Evolutionary conservation across 2,329 filamentous ascomycete species (phyloP), one percentile per base, ranked within the genome.

Genomic region (Aphanocladium album): DNA sequence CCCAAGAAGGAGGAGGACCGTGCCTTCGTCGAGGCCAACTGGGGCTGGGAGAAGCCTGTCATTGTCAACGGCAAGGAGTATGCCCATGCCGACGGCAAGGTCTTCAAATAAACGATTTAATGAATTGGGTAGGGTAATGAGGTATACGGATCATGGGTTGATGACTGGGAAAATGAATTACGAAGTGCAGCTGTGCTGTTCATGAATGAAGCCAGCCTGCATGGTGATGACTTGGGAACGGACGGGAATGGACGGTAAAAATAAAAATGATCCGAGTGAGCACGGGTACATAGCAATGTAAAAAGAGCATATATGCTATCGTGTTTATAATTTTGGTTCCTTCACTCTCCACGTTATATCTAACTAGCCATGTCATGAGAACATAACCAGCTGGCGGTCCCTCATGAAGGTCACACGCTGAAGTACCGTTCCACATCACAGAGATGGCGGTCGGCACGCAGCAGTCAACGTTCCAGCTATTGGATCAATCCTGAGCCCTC

Each of bases 1-100:
- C 89, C 86, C 75, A 86, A 78, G 76, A 96, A 91, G 76, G 76
- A 84, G 60, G 91, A 93, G 78, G 91, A 98, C 84, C 86, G 84
- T 74, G 88, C 89, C 75, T 93, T 90, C 75, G 82, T 99, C 73
- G 87, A 95, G 73, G 87, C 89, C 75, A 83, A 89, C 80, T 99
- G 95, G 95, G 82, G 86, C 65, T 96, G 92, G 90, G 95, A 98
- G 77, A 89, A 91, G 82, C 87, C 90, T 67, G 80, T 93, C 72
- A 80, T 80, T 66, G 84, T 91, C 72, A 79, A 89, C 72, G 93
- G 89, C 82, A 97, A 98, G 89, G 85, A 88, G 74, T 96, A 93
- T 81, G 80, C 86, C 76, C 91, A 89, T 82, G 89, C 89, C 73
- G 89, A 91, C 72, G 95, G 95, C 76, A 97, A 98, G 87, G 92